Conservation (phyloP, 345 rosid genomes). For the Linum usitatissimum region DNA sequence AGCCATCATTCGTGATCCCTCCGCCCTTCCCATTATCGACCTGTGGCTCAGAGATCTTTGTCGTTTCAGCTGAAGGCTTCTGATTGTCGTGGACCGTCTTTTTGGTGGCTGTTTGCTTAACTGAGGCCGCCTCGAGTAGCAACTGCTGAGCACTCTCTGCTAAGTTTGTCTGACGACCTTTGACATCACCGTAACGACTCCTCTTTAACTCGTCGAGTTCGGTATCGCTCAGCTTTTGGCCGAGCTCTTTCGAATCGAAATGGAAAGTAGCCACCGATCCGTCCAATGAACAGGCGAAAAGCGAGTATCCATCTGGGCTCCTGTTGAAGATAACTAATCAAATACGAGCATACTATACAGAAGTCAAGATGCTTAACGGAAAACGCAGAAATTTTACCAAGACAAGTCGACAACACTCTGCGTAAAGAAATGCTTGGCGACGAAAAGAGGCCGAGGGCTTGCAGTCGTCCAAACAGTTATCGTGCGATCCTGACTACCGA, state of each 20-base stretch:
- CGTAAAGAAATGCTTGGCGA: slow-evolving; percentile 92
- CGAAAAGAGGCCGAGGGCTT: slow-evolving; percentile 92
- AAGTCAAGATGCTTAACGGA: slow-evolving; percentile 7
- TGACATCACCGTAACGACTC: slow-evolving; percentile 89
- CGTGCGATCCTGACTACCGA: slow-evolving; percentile 98
- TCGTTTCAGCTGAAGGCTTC: slow-evolving; percentile 46
- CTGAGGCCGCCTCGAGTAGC: slow-evolving; percentile 85
- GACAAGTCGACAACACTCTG: slow-evolving; percentile 99
- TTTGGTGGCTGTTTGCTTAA: slow-evolving; percentile 56
- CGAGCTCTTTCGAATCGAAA: slow-evolving; percentile 78
- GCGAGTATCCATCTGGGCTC: slow-evolving; percentile 98
- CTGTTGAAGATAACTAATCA: slow-evolving; percentile 28
- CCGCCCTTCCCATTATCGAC: slow-evolving; percentile 39
- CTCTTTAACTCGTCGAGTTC: slow-evolving; percentile 89
- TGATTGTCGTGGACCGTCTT: slow-evolving; percentile 49
- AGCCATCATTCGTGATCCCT: slow-evolving; percentile 33
- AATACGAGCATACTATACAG: neutral
- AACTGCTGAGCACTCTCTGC: slow-evolving; percentile 91
- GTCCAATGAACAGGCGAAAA: slow-evolving; percentile 94
- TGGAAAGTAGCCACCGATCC: slow-evolving; percentile 90
- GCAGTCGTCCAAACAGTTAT: slow-evolving; percentile 99
- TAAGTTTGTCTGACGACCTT: slow-evolving; percentile 83
- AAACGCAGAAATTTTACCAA: slow-evolving; percentile 42
- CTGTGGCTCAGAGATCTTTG: slow-evolving; percentile 47
- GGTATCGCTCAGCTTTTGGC: slow-evolving; percentile 52